phyloP scores from a whole-genome alignment of 2,329 filamentous ascomycete genomes.

The Xylaria sp. region DNA sequence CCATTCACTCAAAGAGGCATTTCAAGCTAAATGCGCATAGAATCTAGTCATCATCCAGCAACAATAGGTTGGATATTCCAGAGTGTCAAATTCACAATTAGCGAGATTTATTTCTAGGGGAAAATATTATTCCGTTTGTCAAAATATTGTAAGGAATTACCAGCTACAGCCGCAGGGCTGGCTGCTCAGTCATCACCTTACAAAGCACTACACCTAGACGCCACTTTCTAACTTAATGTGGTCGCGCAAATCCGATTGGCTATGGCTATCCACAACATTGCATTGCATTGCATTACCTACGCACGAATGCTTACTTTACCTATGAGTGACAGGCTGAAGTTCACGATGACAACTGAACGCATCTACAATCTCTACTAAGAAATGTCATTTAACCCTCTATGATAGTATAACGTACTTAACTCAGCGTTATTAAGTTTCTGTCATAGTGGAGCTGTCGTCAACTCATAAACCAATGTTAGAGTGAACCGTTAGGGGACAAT shows the following conservation, averaged over 20 bases:
- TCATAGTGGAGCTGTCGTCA: slow-evolving; percentile 10
- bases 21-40: neutral
- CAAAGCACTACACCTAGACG: slow-evolving; percentile 20
- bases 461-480: neutral
- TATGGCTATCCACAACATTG: neutral
- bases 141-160: slow-evolving; percentile 22
- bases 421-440: neutral
- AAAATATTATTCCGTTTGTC: slow-evolving; percentile 18
- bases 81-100: slow-evolving; percentile 1
- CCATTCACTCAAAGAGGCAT: neutral
- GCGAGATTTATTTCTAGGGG: neutral
- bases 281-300: neutral
- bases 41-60: neutral
- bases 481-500: neutral
- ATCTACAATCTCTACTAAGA: neutral
- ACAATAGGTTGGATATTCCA: neutral
- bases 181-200: slow-evolving; percentile 32
- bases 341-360: neutral
- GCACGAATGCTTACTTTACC: neutral
- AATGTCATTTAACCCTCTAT: neutral
- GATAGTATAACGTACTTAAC: neutral
- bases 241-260: slow-evolving; percentile 27
- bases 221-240: neutral
- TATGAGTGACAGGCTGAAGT: neutral
- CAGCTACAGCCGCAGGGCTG: neutral